phyloP scores from a whole-genome alignment of 2,329 filamentous ascomycete species.

The Pyrenochaeta sp. region DNA sequence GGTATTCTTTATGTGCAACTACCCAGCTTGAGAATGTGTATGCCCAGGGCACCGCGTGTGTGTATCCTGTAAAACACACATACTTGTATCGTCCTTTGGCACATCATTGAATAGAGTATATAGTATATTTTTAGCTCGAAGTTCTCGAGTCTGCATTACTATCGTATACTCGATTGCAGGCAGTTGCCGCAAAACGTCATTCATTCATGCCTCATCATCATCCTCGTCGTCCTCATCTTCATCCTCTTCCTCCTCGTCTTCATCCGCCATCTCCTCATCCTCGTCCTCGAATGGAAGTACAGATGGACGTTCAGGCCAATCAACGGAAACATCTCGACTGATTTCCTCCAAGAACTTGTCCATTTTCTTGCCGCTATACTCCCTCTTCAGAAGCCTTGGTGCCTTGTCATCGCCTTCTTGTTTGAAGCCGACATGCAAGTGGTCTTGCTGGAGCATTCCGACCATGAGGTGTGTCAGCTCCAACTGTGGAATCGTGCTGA shows the following conservation, averaged over 20 bases:
- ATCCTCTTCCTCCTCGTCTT: constrained; percentile 11
- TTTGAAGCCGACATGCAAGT: constrained; percentile 19
- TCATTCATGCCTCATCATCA: constrained; percentile 11
- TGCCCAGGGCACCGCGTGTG: no score
- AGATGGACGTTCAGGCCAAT: constrained; percentile 26
- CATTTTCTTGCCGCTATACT: constrained; percentile 23
- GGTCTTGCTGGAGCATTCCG: constrained; percentile 23
- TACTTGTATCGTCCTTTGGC: no score
- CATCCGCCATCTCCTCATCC: constrained; percentile 23
- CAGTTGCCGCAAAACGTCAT: no score
- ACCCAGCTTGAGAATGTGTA: no score
- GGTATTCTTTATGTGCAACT: no score
- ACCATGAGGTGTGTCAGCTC: constrained; percentile 22
- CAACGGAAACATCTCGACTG: constrained; percentile 16
- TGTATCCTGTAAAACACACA: no score
- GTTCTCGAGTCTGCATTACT: no score
- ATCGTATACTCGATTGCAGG: no score
- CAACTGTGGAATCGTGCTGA: constrained; percentile 16
- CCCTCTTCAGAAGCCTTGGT: constrained; percentile 5
- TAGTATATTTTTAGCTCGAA: no score
- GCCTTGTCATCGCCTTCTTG: not conserved
- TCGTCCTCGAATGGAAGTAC: no score
- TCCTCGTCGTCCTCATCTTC: constrained; percentile 10
- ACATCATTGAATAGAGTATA: no score
- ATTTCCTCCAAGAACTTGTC: constrained; percentile 17